phyloP scores from a whole-genome alignment of 176 grass and related monocot genomes.

The Bonia amplexicaulis region DNA sequence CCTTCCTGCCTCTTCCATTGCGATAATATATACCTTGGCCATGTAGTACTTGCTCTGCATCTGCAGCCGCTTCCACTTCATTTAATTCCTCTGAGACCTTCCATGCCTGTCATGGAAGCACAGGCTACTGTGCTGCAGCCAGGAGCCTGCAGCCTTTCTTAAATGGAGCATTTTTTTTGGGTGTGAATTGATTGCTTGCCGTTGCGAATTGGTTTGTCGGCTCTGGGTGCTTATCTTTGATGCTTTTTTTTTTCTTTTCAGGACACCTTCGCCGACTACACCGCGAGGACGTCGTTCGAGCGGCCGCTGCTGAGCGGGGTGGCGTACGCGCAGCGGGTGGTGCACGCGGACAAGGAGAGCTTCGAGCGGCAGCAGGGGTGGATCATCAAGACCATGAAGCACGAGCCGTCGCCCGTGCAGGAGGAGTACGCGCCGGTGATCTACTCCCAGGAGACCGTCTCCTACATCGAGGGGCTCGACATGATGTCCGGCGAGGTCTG shows the following conservation, averaged over 20 bases:
- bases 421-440: conserved; percentile 93
- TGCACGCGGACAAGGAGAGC: conserved; percentile 55
- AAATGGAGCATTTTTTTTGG: neutral
- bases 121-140: neutral
- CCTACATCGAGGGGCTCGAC: conserved; percentile 95
- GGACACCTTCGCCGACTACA: conserved; percentile 84
- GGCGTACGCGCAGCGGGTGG: conserved; percentile 82
- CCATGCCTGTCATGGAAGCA: neutral
- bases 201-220: neutral
- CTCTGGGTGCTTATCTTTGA: neutral
- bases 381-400: conserved; percentile 96
- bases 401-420: conserved; percentile 71
- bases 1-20: neutral
- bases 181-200: neutral
- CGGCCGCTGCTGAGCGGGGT: conserved; percentile 83
- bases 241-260: conserved; percentile 24
- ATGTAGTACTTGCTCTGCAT: conserved; percentile 13
- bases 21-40: neutral
- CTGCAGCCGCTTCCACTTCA: conserved; percentile 11
- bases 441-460: conserved; percentile 92
- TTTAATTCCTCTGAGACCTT: conserved; percentile 18
- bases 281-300: conserved; percentile 82
- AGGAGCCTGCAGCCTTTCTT: neutral
- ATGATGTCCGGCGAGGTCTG: conserved; percentile 83
- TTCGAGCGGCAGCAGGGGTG: conserved; percentile 89